Evolutionary conservation across 371 early-diverging fungal genomes (phyloP).

Genomic region (Umbelopsis sp.): DNA sequence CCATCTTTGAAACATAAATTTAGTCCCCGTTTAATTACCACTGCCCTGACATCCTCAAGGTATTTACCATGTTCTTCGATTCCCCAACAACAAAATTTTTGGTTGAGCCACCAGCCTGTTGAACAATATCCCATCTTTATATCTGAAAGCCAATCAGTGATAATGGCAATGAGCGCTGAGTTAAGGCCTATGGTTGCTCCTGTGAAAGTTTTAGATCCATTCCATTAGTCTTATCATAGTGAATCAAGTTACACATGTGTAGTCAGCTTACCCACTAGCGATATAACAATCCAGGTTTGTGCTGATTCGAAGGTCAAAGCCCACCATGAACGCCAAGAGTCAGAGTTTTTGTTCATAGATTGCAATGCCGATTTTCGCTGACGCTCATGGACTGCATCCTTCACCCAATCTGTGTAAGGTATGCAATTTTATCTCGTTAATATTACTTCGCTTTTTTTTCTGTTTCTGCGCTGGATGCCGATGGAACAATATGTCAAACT

Average conservation of each 20-base stretch:
- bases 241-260: background rate
- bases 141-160: conserved; percentile 86
- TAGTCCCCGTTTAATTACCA: background rate
- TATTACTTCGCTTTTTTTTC: too few species aligned
- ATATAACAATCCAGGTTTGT: conserved; percentile 89
- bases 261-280: conserved; percentile 64
- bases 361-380: conserved; percentile 64
- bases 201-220: conserved; percentile 21
- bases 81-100: conserved; percentile 96
- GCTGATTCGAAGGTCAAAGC: conserved; percentile 71
- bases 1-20: conserved; percentile 28
- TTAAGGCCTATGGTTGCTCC: conserved; percentile 82
- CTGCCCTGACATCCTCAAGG: background rate
- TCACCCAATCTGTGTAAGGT: conserved; percentile 80
- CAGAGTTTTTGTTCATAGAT: conserved; percentile 49
- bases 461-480: background rate
- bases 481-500: background rate
- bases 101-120: conserved; percentile 91
- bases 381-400: conserved; percentile 84
- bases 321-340: conserved; percentile 64
- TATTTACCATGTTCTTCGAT: conserved; percentile 56
- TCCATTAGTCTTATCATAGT: background rate
- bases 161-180: conserved; percentile 88
- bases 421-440: conserved; percentile 3
- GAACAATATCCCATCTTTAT: conserved; percentile 87